Evolutionary conservation across 768 basidiomycete genomes (phyloP), one percentile per base, ranked within the genome.

Genomic region (Clathrus columnatus): DNA sequence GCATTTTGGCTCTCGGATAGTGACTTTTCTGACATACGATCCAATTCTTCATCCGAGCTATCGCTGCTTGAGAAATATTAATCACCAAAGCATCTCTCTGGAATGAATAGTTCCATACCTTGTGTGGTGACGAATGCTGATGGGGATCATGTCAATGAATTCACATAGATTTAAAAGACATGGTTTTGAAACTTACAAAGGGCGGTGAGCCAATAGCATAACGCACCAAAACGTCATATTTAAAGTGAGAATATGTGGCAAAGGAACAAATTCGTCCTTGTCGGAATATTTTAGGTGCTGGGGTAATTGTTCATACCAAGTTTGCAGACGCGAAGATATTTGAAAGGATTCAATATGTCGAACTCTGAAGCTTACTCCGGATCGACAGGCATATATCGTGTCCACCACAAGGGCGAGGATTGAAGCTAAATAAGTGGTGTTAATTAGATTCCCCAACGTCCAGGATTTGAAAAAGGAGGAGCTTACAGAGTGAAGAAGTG

Each of bases 161-260:
- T 24, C 18, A 21, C 20, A 53, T 23, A 11, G 26, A 48, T n/a
- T 10, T 23, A 20, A 24, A n/a, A 21, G 16, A 53, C 14, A 10
- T 20, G 30, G 20, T 17, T 48, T 42, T 50, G 56, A 30, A 21
- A 73, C 85, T 70, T 65, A 88, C 86, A 89, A 89, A 10, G 87
- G 87, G 17, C 87, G 79, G 66, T 90, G 87, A 49, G 90, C 68
- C 26, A 91, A 64, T 28, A 91, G 65, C 21, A 83, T 80, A 10
- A 85, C 79, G 63, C 85, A 87, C 88, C 88, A 91, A 63, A 89
- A 90, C 62, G 87, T 84, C 86, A 90, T 85, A 63, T 90, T 87
- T 49, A 91, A 70, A 41, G 84, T 85, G 54, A 90, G 69, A 23
- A 87, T 69, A 60, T 87, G 82, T 4, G 87, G 85, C 1, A 76